Evolutionary conservation across 2,329 filamentous ascomycete genomes (phyloP).

Genomic region (Zymoseptoria passerinii): DNA sequence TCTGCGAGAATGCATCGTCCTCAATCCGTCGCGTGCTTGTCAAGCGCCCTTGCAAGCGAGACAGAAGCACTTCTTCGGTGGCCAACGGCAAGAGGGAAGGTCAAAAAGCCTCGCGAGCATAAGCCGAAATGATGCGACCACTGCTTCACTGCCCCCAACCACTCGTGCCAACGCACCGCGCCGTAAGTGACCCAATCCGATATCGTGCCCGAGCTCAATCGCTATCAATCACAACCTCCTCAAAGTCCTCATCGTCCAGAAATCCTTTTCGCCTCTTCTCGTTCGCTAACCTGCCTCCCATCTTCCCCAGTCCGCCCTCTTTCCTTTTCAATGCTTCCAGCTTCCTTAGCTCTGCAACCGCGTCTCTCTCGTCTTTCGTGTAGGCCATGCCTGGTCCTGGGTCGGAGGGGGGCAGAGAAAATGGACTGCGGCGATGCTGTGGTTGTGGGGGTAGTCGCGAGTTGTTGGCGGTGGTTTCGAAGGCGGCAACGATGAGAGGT

Average conservation of each 20-base stretch:
- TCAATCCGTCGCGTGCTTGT: too few species aligned
- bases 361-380: slow-evolving; percentile 34
- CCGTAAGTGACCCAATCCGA: too few species aligned
- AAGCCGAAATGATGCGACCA: too few species aligned
- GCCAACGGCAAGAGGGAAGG: too few species aligned
- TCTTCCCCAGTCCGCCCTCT: slow-evolving; percentile 47
- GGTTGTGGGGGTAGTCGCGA: neutral
- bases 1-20: too few species aligned
- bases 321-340: slow-evolving; percentile 43
- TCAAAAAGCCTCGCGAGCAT: too few species aligned
- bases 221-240: slow-evolving; percentile 30
- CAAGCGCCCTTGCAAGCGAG: too few species aligned
- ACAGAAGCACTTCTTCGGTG: too few species aligned
- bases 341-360: slow-evolving; percentile 40
- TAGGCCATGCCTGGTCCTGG: slow-evolving; percentile 1
- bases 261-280: slow-evolving; percentile 43
- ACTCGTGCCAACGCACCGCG: too few species aligned
- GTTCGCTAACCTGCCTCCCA: slow-evolving; percentile 46
- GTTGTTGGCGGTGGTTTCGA: slow-evolving; percentile 6
- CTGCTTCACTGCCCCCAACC: too few species aligned
- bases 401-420: slow-evolving; percentile 3
- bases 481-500: slow-evolving; percentile 28
- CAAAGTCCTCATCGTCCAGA: slow-evolving; percentile 44
- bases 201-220: neutral
- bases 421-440: slow-evolving; percentile 1